Percentiles rank a stretch among this genome's conserved stretches.
phyloP scores from a whole-genome alignment of 805 yeast genomes.

The Hanseniaspora mollemarum region DNA sequence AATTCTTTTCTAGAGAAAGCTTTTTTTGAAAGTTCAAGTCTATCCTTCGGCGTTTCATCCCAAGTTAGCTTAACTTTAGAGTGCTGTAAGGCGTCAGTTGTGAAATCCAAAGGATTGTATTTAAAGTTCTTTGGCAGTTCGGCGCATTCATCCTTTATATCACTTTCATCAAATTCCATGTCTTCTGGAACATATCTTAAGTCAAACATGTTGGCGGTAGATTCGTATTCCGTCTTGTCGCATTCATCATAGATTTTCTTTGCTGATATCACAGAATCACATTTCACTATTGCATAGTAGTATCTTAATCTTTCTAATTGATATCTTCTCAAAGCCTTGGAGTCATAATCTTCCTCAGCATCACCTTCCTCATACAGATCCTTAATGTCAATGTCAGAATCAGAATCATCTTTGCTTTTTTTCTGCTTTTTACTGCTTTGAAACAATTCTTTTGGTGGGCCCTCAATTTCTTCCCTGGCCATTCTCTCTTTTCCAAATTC shows the following conservation, averaged over 20 bases:
- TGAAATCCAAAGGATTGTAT: constrained; percentile 69
- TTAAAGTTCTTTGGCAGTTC: constrained; percentile 48
- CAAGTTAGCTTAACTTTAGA: constrained; percentile 93
- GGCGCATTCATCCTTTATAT: constrained; percentile 61
- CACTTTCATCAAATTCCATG: constrained; percentile 64
- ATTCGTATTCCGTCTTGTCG: constrained; percentile 92
- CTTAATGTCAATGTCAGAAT: constrained; percentile 50
- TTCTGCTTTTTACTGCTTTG: constrained; percentile 33
- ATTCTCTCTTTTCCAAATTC: constrained; percentile 88
- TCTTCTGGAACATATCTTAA: constrained; percentile 86
- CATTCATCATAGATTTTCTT: constrained; percentile 67
- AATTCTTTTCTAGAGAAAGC: constrained; percentile 81
- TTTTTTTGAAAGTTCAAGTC: constrained; percentile 61
- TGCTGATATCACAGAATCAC: constrained; percentile 66
- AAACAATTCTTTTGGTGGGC: constrained; percentile 84
- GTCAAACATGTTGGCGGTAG: constrained; percentile 90
- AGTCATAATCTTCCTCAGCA: constrained; percentile 73
- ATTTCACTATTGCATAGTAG: constrained; percentile 79
- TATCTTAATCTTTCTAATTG: constrained; percentile 88
- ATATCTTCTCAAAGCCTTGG: constrained; percentile 72
- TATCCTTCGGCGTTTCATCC: constrained; percentile 96
- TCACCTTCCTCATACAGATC: constrained; percentile 68
- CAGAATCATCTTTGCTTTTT: constrained; percentile 36
- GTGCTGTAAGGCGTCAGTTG: constrained; percentile 91
- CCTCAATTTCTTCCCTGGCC: constrained; percentile 80